phyloP scores from a whole-genome alignment of 2,329 filamentous ascomycete genomes.

The Teratosphaeria epicoccoides region DNA sequence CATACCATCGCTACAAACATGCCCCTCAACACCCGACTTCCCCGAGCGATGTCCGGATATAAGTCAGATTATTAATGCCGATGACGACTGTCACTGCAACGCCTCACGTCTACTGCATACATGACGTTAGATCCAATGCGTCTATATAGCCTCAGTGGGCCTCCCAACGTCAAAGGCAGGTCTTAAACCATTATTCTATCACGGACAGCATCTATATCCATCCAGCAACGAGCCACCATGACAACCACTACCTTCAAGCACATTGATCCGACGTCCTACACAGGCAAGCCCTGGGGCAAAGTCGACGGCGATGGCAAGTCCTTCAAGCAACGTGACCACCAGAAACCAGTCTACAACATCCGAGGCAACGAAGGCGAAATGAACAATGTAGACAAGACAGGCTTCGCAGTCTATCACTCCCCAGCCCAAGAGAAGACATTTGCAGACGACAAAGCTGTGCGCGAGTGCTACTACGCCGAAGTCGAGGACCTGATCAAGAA shows the following conservation, averaged over 20 bases:
- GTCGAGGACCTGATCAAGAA: constrained; percentile 47
- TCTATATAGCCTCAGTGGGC: neutral
- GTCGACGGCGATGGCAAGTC: constrained; percentile 51
- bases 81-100: neutral
- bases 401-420: constrained; percentile 46
- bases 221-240: constrained; percentile 33
- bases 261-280: constrained; percentile 44
- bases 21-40: too few species aligned
- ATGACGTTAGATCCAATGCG: neutral
- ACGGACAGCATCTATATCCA: neutral
- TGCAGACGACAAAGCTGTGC: constrained; percentile 45
- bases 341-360: constrained; percentile 44
- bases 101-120: neutral
- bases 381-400: constrained; percentile 44
- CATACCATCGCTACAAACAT: too few species aligned
- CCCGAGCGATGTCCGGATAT: neutral
- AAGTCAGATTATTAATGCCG: neutral
- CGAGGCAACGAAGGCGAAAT: constrained; percentile 42
- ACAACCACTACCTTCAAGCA: constrained; percentile 51
- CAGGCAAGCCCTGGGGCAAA: constrained; percentile 51
- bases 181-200: neutral
- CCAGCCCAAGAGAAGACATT: constrained; percentile 47
- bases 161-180: neutral
- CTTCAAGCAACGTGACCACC: constrained; percentile 38
- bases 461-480: constrained; percentile 50